Conservation (phyloP, 164 flowering plant species). For the Stephania cephalantha region DNA sequence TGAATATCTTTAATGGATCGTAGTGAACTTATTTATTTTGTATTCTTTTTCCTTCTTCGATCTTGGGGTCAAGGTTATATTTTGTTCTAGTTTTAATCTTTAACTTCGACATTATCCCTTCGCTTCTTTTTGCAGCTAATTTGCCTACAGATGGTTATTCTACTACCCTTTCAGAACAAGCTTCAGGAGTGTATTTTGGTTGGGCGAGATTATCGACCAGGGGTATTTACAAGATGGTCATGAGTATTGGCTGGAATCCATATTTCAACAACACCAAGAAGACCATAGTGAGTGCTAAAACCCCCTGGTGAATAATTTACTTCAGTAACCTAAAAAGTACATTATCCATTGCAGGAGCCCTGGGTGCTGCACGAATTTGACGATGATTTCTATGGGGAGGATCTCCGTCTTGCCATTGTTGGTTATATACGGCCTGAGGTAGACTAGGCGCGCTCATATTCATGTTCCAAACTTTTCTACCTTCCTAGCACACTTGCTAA, state of each 20-base stretch:
- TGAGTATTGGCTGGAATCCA: constrained; percentile 98
- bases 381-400: constrained; percentile 91
- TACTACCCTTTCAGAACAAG: constrained; percentile 49
- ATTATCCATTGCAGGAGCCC: constrained; percentile 59
- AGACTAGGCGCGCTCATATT: constrained; percentile 7
- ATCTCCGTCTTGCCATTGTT: constrained; percentile 64
- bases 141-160: constrained; percentile 59
- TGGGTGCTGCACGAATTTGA: constrained; percentile 87
- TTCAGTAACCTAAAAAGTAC: constrained; percentile 1
- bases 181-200: constrained; percentile 92
- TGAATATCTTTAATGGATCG: not conserved
- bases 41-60: not conserved
- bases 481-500: not conserved
- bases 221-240: constrained; percentile 90
- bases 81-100: not conserved
- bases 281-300: constrained; percentile 64
- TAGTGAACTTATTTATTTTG: too few species aligned
- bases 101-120: not conserved
- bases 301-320: not conserved
- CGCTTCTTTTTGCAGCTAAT: constrained; percentile 58
- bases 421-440: constrained; percentile 96
- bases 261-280: constrained; percentile 83
- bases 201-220: constrained; percentile 77
- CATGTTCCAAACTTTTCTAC: too few species aligned
- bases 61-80: not conserved